Base-by-base conservation (phyloP, 805 yeast species). In the Priceomyces medius region DNA sequence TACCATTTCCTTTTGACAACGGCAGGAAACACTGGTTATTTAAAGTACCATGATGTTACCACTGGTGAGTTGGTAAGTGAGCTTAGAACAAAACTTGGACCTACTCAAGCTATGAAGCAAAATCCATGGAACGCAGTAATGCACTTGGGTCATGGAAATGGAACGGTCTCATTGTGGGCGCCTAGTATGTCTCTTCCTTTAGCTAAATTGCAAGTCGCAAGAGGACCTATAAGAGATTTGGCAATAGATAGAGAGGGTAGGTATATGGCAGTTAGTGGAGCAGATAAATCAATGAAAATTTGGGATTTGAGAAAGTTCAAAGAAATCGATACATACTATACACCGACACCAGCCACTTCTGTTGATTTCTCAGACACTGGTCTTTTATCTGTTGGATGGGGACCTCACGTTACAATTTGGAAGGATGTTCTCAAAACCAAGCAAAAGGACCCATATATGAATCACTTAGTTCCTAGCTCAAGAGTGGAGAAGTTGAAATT, bases 101-200 rank as follows among this genome's bases (percentile, higher is more conserved):
- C 98, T 14, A 85, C 96, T 0, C 81, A 83, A 36, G 76, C 91
- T 5, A 80, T 91, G 89, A 71, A 83, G 38, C 96, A 87, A 53
- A 93, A 91, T 59, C 96, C 96, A 3, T 88, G 95, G 85, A 93
- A 93, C 59, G 99, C 97, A 0, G 86, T 91, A 12, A 80, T 90
- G 70, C 95, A 93, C 61, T 73, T 89, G 43, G 99, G 99, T 24
- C 97, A 90, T 58, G 77, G 85, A 7, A 91, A 88, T 56, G 99
- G 99, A 45, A 83, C 88, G 6, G 96, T 93, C 0, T 77, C 97
- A 0, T 66, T 93, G 35, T 93, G 98, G 98, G 77, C 97, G 0
- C 99, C 99, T 5, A 79, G 82, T 37, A 81, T 86, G 83, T 72
- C 88, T 5, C 79, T 87, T 6, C 95, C 98, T 1, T 68, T 91